Evolutionary conservation across 2,329 filamentous ascomycete species (phyloP), one percentile per base, ranked within the genome.

Genomic region (Endoconidiophora polonica): DNA sequence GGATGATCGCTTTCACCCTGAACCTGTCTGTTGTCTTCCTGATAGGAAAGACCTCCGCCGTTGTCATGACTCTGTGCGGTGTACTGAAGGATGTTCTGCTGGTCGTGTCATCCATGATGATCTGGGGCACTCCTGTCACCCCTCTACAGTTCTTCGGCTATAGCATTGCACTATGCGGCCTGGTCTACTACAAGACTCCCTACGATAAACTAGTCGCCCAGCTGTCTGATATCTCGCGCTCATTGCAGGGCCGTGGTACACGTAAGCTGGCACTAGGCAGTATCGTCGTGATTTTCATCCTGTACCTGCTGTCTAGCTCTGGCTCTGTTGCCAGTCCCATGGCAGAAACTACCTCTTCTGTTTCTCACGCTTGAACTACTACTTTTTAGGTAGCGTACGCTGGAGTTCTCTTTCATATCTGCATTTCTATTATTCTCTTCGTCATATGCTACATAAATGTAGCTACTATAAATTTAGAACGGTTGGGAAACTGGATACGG

Each of bases 41-140:
- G 67, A 90, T 91, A 61, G 85, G 85, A 69, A 88, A 84, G 71
- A 90, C 85, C 14, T 90, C 84, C 1, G 85, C 84, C 48, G 80
- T 91, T 49, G 81, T 90, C 58, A 80, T 91, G 60, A 91, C 86
- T 29, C 81, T 91, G 44, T 90, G 83, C 61, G 85, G 85, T 69
- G 84, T 91, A 38, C 77, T 91, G 56, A 91, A 90, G 74, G 85
- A 91, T 65, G 85, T 91, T 53, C 74, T 91, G 59, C 80, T 91
- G 46, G 85, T 91, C 53, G 69, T 72, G 48, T 81, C 82, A 43
- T 87, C 83, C 54, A 86, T 88, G 77, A 65, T 84, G 56, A 84
- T 90, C 64, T 90, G 84, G 81, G 76, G 77, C 58, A 84, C 84
- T 55, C 76, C 80, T 47, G 80, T 90, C 55, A 77, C 81, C 14